phyloP scores from a whole-genome alignment of 768 basidiomycete species.

The Cystobasidium tubakii region DNA sequence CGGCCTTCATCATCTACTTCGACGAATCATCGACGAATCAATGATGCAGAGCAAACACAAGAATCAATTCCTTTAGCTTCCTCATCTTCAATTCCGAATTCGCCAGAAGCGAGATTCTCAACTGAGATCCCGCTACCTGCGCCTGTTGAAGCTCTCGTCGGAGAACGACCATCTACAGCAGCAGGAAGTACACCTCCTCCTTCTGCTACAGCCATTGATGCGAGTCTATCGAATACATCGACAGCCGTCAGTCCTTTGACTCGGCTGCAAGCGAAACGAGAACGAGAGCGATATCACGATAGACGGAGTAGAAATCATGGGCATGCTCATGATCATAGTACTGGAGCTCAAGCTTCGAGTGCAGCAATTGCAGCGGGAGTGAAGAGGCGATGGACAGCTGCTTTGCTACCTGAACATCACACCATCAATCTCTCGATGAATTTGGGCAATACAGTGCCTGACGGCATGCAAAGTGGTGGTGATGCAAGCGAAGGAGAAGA shows the following conservation, averaged over 20 bases:
- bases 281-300: constrained; percentile 3
- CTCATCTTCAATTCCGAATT: constrained; percentile 28
- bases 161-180: background rate
- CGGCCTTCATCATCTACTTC: background rate
- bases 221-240: background rate
- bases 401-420: constrained; percentile 27
- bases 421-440: background rate
- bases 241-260: constrained; percentile 19
- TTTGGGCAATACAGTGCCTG: background rate
- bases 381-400: constrained; percentile 29
- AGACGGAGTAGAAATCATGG: background rate
- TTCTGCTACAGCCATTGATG: background rate
- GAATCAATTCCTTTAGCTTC: background rate
- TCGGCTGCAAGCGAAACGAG: constrained; percentile 29
- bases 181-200: background rate
- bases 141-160: background rate
- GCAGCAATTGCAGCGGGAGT: constrained; percentile 2
- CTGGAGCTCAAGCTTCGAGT: background rate
- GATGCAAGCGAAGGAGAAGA: constrained; percentile 17
- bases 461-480: background rate
- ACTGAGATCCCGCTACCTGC: background rate
- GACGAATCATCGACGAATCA: background rate
- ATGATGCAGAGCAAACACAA: background rate
- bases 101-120: background rate
- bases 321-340: background rate